phyloP scores from a whole-genome alignment of 2,329 filamentous ascomycete species.

The Cryphonectria carpinicola region DNA sequence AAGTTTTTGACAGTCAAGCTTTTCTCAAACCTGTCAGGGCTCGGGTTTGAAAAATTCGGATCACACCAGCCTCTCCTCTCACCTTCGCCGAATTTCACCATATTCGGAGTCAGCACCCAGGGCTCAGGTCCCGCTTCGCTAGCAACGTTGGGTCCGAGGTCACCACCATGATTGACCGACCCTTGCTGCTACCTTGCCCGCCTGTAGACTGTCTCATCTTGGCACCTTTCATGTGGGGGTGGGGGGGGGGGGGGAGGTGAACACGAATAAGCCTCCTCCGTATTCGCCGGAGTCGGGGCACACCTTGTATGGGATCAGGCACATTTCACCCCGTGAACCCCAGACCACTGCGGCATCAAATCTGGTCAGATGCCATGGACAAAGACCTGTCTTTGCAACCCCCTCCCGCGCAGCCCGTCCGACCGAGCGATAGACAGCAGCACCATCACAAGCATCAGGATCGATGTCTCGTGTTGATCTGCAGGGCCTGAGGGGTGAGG shows the following conservation, averaged over 20 bases:
- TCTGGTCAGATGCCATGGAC: background rate
- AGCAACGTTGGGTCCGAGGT: background rate
- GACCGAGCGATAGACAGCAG: background rate
- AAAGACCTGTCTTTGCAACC: background rate
- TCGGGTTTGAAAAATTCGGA: background rate
- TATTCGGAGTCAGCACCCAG: background rate
- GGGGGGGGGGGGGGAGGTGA: background rate
- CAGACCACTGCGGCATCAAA: background rate
- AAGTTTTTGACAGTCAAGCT: too few species aligned
- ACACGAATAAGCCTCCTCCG: slow-evolving; percentile 1
- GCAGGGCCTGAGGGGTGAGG: background rate
- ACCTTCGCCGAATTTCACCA: slow-evolving; percentile 6
- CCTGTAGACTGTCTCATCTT: background rate
- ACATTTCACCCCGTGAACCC: background rate
- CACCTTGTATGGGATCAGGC: background rate
- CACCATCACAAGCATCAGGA: background rate
- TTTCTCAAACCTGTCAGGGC: too few species aligned
- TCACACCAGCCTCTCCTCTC: background rate
- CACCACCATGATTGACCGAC: background rate
- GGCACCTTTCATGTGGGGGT: background rate
- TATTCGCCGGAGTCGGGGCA: background rate
- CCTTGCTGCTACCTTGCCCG: background rate
- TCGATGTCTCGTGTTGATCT: background rate
- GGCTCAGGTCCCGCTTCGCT: slow-evolving; percentile 1
- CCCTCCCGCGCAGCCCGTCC: background rate